A percentile compares a stretch with the other conserved stretches of the same genome.
phyloP scores from a whole-genome alignment of 768 basidiomycete genomes.

The Boletus coccyginus region DNA sequence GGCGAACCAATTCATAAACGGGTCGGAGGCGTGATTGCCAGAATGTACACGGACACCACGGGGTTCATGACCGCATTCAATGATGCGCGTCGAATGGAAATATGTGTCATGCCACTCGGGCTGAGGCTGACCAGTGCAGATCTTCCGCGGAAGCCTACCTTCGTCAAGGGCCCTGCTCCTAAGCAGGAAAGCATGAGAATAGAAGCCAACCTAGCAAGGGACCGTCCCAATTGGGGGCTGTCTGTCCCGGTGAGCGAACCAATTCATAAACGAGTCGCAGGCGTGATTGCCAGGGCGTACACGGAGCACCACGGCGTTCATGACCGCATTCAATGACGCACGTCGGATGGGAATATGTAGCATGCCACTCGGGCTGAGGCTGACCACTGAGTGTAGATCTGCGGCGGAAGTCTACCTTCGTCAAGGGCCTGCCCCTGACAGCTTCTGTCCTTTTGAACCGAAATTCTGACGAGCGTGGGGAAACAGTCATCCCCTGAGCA shows the following conservation, averaged over 20 bases:
- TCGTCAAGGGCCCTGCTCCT: neutral
- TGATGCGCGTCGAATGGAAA: neutral
- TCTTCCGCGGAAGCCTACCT: slow-evolving; percentile 1
- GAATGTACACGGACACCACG: neutral
- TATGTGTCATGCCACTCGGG: neutral
- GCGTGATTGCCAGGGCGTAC: no score
- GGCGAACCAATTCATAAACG: neutral
- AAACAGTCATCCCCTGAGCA: neutral
- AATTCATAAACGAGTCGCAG: neutral
- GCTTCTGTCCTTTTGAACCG: neutral
- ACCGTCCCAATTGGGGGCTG: neutral
- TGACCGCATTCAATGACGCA: neutral
- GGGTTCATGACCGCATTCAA: neutral
- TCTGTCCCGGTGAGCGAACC: neutral
- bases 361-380: neutral
- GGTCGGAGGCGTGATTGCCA: neutral
- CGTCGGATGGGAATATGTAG: neutral
- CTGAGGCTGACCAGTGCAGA: neutral
- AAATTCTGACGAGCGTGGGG: neutral
- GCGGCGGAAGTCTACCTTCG: neutral
- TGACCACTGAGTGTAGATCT: neutral
- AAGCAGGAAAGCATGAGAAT: neutral
- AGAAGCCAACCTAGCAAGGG: neutral
- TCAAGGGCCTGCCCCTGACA: neutral
- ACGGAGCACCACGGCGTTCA: neutral